Percentiles rank a stretch among this genome's conserved stretches.
phyloP scores from a whole-genome alignment of 306 rosid genomes.

The Senna tora region DNA sequence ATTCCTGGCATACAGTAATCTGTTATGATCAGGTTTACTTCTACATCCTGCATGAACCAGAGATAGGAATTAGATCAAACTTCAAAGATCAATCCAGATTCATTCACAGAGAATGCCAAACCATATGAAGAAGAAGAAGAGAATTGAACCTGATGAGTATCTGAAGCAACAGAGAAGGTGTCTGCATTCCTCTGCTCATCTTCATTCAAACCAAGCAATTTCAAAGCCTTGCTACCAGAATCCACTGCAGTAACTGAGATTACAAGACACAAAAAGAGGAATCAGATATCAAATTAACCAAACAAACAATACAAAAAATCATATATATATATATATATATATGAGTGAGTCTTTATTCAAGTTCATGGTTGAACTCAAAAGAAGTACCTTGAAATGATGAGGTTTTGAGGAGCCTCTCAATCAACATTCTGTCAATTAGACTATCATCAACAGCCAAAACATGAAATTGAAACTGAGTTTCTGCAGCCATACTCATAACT shows the following conservation, averaged over 20 bases:
- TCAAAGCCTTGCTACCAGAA: constrained; percentile 79
- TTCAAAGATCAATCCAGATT: constrained; percentile 25
- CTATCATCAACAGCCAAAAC: constrained; percentile 93
- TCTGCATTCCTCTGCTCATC: constrained; percentile 47
- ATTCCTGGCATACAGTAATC: constrained; percentile 96
- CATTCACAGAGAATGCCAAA: background rate
- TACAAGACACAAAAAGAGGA: constrained; percentile 23
- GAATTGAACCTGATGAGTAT: constrained; percentile 50
- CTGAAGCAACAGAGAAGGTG: constrained; percentile 37
- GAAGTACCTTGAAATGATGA: constrained; percentile 78
- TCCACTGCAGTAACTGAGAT: constrained; percentile 78
- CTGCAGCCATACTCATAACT: constrained; percentile 61
- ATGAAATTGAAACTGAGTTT: constrained; percentile 69
- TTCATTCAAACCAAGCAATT: constrained; percentile 68
- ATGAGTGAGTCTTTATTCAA: too few relatives aligned
- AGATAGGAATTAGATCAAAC: constrained; percentile 24
- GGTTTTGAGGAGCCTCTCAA: constrained; percentile 82
- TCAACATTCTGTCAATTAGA: constrained; percentile 74
- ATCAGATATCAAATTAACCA: constrained; percentile 8
- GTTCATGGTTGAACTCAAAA: background rate
- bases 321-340: too few relatives aligned
- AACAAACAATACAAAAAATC: background rate
- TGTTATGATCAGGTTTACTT: constrained; percentile 79
- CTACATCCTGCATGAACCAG: constrained; percentile 49
- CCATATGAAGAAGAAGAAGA: background rate